phyloP scores from a whole-genome alignment of 192 early-diverging fungal species.

The Pilobolus umbonatus region DNA sequence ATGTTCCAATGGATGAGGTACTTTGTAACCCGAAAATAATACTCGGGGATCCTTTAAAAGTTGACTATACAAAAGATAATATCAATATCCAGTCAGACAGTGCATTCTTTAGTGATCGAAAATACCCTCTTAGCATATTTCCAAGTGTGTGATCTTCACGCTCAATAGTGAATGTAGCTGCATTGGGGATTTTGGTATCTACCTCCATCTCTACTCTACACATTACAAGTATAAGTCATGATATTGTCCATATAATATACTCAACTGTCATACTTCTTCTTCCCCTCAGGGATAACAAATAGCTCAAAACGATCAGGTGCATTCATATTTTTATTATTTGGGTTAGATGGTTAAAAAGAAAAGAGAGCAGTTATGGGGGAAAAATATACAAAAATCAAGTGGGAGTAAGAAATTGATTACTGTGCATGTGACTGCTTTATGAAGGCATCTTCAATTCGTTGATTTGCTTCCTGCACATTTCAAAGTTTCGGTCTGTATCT shows the following conservation, averaged over 20 bases:
- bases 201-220: conserved; percentile 71
- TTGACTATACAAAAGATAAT: conserved; percentile 46
- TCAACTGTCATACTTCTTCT: conserved; percentile 51
- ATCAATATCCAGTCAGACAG: neutral
- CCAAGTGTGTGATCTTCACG: conserved; percentile 98
- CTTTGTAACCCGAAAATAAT: conserved; percentile 93
- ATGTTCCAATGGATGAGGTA: conserved; percentile 95
- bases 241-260: neutral
- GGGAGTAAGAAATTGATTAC: no score
- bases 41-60: conserved; percentile 90
- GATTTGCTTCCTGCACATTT: no score
- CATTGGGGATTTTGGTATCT: conserved; percentile 93
- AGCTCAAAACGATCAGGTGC: conserved; percentile 82
- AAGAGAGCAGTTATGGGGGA: neutral
- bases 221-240: neutral
- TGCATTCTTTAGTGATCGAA: neutral
- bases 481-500: no score
- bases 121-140: conserved; percentile 88
- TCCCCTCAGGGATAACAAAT: conserved; percentile 74
- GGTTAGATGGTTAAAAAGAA: neutral
- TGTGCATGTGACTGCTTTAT: no score
- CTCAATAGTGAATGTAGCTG: conserved; percentile 84
- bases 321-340: conserved; percentile 54
- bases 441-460: no score
- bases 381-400: neutral